Base-by-base conservation (phyloP, 768 basidiomycete species). In the Suillus paluster region DNA sequence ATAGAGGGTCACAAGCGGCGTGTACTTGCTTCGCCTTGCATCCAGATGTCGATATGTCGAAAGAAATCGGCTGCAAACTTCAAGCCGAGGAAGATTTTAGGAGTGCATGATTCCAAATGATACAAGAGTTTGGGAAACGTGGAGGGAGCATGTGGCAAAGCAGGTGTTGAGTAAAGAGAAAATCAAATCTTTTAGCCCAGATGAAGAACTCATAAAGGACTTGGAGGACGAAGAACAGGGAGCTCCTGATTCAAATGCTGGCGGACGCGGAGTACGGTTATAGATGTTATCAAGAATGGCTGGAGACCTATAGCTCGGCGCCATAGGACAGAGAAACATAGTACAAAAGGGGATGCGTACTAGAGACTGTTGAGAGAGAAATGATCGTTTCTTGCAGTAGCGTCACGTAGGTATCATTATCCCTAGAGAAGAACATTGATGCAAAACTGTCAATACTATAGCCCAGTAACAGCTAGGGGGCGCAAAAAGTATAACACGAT, bases 41-140 rank as follows among this genome's bases (percentile, higher is more conserved):
- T 23, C 30, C 41, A 33, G 42, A 34, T 7, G 0, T 46, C 11
- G 36, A 62, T 5, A 17, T 2, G 23, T 39, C 38, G 17, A 60
- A n/a, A 25, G 11, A 55, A 39, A 39, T 39, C 54, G 3, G 19
- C 38, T 8, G 0, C 3, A 27, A 25, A 55, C n/a, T 56, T 55
- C 25, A 53, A 57, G 49, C 67, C 70, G 14, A 33, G 30, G 34
- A 71, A 64, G 30, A 59, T 39, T 0, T 36, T 71, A n/a, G 17
- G 44, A 41, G 25, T 30, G 11, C 1, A 58, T 73, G 17, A 41
- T 71, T 34, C 63, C 69, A 1, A 71, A 71, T 15, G 67, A 73
- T 19, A 71, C 70, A 0, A 4, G 12, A 2, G 70, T 71, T 15
- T 71, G 70, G 70, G 38, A 61, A 11, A 55, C 1, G 38, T 71